A percentile compares a stretch with the other conserved stretches of the same genome.
Conservation (phyloP, 2,329 filamentous ascomycete species). For the Podosphaera fusca region DNA sequence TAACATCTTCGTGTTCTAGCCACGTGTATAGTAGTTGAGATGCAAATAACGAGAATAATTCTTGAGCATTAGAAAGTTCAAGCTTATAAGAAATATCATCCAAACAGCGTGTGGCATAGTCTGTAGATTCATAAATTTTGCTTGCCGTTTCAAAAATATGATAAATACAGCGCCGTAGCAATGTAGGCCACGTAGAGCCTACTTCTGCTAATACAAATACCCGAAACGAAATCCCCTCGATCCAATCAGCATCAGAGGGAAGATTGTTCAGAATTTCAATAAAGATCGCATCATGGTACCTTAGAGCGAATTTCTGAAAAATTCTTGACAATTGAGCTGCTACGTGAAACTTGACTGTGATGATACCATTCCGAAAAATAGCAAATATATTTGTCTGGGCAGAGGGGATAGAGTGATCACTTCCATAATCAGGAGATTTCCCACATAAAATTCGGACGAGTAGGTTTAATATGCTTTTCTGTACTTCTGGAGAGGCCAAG, state of each 20-base stretch:
- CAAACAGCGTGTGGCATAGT: slow-evolving; percentile 54
- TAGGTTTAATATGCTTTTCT: slow-evolving; percentile 42
- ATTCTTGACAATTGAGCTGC: slow-evolving; percentile 45
- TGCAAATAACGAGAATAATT: slow-evolving; percentile 64
- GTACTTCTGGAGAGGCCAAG: slow-evolving; percentile 44
- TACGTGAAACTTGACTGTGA: slow-evolving; percentile 55
- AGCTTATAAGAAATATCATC: slow-evolving; percentile 40
- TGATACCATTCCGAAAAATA: slow-evolving; percentile 41
- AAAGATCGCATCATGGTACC: slow-evolving; percentile 63
- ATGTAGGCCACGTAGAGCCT: slow-evolving; percentile 63
- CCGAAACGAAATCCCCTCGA: slow-evolving; percentile 69
- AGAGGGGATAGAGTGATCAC: slow-evolving; percentile 16
- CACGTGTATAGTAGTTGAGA: slow-evolving; percentile 82
- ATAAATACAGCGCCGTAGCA: slow-evolving; percentile 71
- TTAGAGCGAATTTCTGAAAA: slow-evolving; percentile 64
- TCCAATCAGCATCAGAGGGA: slow-evolving; percentile 45
- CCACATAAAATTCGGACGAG: slow-evolving; percentile 45
- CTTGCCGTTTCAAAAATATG: slow-evolving; percentile 84
- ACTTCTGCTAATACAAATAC: slow-evolving; percentile 54
- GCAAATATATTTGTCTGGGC: slow-evolving; percentile 50
- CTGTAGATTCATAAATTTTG: slow-evolving; percentile 36
- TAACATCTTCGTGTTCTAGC: slow-evolving; percentile 44
- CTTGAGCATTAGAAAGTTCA: slow-evolving; percentile 37
- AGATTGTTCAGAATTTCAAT: slow-evolving; percentile 61
- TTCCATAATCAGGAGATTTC: slow-evolving; percentile 39